Conservation (phyloP, 176 grass and related monocot genomes). For the Saccharum spontaneum region DNA sequence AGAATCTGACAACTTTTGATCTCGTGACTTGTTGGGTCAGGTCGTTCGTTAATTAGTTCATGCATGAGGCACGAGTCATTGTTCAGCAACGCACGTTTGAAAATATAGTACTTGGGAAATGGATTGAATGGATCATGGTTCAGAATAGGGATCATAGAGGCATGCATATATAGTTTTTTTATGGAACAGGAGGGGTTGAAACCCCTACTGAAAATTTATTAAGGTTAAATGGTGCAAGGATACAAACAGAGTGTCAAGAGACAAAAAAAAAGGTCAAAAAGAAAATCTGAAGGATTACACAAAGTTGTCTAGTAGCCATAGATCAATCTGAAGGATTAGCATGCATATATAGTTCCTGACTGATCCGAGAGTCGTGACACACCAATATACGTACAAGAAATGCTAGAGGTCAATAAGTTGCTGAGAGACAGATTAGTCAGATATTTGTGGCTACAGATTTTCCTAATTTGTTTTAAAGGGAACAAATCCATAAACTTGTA, state of each 20-base stretch:
- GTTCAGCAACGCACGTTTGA: not conserved
- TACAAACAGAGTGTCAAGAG: too few species aligned
- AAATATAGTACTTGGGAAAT: not conserved
- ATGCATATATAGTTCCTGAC: not conserved
- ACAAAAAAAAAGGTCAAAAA: too few species aligned
- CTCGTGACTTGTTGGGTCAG: not conserved
- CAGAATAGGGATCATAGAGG: not conserved
- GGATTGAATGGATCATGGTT: not conserved
- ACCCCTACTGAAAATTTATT: too few species aligned
- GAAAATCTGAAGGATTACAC: too few species aligned
- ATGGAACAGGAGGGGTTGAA: too few species aligned
- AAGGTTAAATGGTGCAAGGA: too few species aligned
- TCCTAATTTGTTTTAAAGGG: conserved; percentile 10
- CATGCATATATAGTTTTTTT: not conserved
- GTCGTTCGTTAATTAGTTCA: not conserved
- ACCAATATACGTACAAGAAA: not conserved
- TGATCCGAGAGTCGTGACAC: too few species aligned
- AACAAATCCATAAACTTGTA: not conserved
- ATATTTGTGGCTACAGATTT: not conserved
- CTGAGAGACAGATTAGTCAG: not conserved
- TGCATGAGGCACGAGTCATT: not conserved
- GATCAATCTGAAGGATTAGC: too few species aligned
- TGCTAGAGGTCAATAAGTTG: not conserved
- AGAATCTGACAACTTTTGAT: not conserved
- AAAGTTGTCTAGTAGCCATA: too few species aligned